Percentiles rank a stretch among this genome's conserved stretches.
These are phyloP conservation scores for Arthrinium puccinioides DNA, from an alignment of 2,329 filamentous ascomycete genomes.

Conservation along the genomic window DNA sequence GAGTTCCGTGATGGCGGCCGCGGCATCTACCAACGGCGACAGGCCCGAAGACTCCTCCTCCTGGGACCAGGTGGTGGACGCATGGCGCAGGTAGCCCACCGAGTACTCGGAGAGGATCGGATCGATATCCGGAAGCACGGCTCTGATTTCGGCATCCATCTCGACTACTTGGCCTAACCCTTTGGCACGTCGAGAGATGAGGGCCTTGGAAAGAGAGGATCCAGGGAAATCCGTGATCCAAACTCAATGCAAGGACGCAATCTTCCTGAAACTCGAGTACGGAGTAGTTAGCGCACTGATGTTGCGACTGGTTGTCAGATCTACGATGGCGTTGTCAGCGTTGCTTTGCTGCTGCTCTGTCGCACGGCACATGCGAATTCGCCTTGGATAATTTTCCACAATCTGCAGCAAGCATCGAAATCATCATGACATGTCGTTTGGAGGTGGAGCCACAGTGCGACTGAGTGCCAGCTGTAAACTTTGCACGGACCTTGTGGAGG, in stretches of 20 bases:
- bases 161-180: too few species aligned
- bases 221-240: too few species aligned
- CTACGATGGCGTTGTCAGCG: not conserved
- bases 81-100: constrained; percentile 89
- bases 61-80: constrained; percentile 72
- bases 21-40: constrained; percentile 79
- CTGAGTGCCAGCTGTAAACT: too few species aligned
- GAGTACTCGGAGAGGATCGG: constrained; percentile 87
- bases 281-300: too few species aligned
- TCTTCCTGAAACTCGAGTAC: too few species aligned
- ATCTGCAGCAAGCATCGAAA: not conserved
- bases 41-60: constrained; percentile 64
- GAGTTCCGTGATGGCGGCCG: constrained; percentile 75
- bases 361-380: constrained; percentile 1
- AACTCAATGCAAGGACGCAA: too few species aligned
- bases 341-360: not conserved
- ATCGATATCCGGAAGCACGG: constrained; percentile 80
- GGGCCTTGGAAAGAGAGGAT: too few species aligned
- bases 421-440: not conserved
- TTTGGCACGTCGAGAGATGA: too few species aligned
- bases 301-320: too few species aligned
- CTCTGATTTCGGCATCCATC: constrained; percentile 86
- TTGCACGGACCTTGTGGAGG: too few species aligned
- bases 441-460: constrained; percentile 1
- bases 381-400: constrained; percentile 2